Evolutionary conservation across 2,329 filamentous ascomycete genomes (phyloP).

Genomic region (Alternaria sp.): DNA sequence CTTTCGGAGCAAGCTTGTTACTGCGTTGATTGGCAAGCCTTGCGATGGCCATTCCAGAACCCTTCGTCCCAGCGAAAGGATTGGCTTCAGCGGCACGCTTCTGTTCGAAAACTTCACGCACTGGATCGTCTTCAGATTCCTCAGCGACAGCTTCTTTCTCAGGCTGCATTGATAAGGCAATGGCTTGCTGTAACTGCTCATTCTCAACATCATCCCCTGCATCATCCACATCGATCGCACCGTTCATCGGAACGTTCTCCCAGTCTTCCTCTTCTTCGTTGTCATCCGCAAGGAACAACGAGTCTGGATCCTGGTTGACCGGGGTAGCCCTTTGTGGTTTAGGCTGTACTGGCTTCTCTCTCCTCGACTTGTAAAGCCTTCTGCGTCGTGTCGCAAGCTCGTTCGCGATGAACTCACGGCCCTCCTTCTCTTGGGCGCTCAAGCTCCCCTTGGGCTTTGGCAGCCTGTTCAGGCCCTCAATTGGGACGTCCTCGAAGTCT

Average conservation of each 20-base stretch:
- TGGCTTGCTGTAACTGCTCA: conserved; percentile 79
- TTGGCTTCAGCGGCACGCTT: conserved; percentile 51
- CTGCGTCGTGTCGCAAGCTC: conserved; percentile 54
- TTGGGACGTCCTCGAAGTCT: conserved; percentile 91
- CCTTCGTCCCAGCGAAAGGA: conserved; percentile 51
- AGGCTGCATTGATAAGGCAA: conserved; percentile 77
- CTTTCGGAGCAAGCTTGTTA: conserved; percentile 56
- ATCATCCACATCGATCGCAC: conserved; percentile 64
- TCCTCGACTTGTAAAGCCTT: conserved; percentile 55
- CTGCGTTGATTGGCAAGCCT: conserved; percentile 77
- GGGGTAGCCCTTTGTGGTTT: conserved; percentile 26
- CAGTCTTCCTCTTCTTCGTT: conserved; percentile 50
- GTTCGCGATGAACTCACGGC: conserved; percentile 45
- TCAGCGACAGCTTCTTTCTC: conserved; percentile 62
- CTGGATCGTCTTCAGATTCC: conserved; percentile 50
- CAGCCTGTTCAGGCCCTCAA: conserved; percentile 85
- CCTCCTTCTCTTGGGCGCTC: conserved; percentile 35
- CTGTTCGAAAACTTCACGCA: conserved; percentile 56
- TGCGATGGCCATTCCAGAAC: conserved; percentile 67
- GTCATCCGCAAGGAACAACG: conserved; percentile 62
- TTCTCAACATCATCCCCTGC: conserved; percentile 63
- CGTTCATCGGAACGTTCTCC: conserved; percentile 53
- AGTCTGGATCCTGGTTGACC: conserved; percentile 54
- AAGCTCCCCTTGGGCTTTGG: conserved; percentile 63
- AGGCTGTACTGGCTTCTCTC: conserved; percentile 21